Evolutionary conservation across 441 rosid species (phyloP), one percentile per base, ranked within the genome.

Genomic region (Lepidium campestre): DNA sequence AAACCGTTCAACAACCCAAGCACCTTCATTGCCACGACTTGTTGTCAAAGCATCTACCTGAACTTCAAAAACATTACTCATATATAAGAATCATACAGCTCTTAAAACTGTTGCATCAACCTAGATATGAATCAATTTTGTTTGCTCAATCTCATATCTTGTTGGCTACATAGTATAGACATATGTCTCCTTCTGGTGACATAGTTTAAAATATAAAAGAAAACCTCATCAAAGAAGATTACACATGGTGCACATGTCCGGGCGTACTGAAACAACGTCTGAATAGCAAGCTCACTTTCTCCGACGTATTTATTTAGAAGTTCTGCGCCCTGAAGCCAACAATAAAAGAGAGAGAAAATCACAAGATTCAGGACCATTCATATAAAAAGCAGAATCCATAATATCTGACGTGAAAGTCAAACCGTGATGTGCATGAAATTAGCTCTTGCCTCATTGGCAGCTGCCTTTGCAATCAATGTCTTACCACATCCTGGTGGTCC

Each of bases 401-500:
- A 60, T 54, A 45, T 3, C 15, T 10, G 31, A 29, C 19, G 13
- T 39, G 15, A n/a, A 61, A 76, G 13, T 27, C 72, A 62, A 37
- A 79, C 99, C 96, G 89, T 91, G 70, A 94, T 82, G 73, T 89
- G 86, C 66, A 94, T 93, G 78, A 93, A 93, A 81, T 87, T 93
- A 62, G 97, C 99, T 64, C 93, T 95, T 1, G 95, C 90, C 80
- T 91, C 99, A 71, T 85, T 86, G 22, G 99, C 99, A 31, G 81
- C 93, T 53, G 99, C 99, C 81, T 91, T 91, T 65, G 96, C 97
- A 62, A 93, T 88, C 71, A 91, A 82, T 31, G 97, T 91, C 82
- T 93, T 91, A 7, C 99, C 99, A 71, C 99, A 94, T 31, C 99
- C 97, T 8, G 97, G 97, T 46, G 99, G 97, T 37, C 99, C 99